Conservation (phyloP, 768 basidiomycete genomes). For the Pilatotrama ljubarskyi region DNA sequence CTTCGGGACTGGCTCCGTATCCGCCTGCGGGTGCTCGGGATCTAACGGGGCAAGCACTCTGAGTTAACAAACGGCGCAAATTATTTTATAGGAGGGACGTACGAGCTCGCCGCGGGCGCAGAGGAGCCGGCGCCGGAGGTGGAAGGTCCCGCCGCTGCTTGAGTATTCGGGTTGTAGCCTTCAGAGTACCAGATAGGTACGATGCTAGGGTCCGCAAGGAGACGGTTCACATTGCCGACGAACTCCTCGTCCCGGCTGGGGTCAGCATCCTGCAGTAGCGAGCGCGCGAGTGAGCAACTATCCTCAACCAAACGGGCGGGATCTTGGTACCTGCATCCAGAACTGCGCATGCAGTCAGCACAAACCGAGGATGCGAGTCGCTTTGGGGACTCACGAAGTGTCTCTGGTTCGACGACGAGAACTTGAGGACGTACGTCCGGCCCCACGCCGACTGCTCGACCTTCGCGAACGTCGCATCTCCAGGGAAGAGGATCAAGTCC, state of each 20-base stretch:
- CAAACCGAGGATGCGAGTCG: not conserved
- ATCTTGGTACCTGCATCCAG: constrained; percentile 72
- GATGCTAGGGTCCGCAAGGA: constrained; percentile 66
- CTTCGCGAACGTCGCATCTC: constrained; percentile 79
- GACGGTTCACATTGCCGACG: constrained; percentile 66
- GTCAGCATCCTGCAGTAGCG: constrained; percentile 59
- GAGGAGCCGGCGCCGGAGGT: constrained; percentile 54
- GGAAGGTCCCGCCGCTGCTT: constrained; percentile 45
- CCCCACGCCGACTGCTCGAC: constrained; percentile 66
- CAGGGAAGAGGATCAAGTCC: constrained; percentile 88
- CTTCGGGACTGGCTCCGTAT: constrained; percentile 52
- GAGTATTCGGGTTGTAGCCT: constrained; percentile 44
- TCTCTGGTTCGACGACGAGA: constrained; percentile 84
- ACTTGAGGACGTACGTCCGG: constrained; percentile 85
- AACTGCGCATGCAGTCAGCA: constrained; percentile 47
- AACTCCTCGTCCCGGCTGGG: constrained; percentile 71
- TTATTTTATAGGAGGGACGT: no score
- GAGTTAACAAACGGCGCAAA: no score
- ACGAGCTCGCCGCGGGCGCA: constrained; percentile 21
- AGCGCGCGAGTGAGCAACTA: not conserved
- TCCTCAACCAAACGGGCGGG: not conserved
- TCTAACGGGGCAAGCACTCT: not conserved
- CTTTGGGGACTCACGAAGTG: constrained; percentile 68
- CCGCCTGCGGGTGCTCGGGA: constrained; percentile 11
- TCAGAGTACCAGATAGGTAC: constrained; percentile 58